These are phyloP conservation scores for Daedaleopsis nitida DNA, from an alignment of 768 basidiomycete genomes.

Conservation along the genomic window DNA sequence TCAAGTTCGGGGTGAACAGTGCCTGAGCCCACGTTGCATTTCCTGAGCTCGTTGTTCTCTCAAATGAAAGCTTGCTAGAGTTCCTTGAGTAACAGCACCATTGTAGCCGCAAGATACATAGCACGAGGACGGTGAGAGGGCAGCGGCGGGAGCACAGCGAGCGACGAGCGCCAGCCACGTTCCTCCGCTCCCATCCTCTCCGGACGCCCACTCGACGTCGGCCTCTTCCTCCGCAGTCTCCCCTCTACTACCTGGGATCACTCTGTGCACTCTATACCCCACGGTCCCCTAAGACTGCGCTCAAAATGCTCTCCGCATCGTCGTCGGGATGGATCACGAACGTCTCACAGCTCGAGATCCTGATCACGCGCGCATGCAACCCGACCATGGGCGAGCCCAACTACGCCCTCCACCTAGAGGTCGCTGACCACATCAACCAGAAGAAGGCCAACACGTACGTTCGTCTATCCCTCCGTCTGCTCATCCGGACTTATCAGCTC, in stretches of 20 bases:
- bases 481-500: background rate
- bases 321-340: conserved; percentile 15
- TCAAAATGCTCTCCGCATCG: conserved; percentile 7
- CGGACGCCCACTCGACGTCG: conserved; percentile 4
- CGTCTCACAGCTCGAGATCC: conserved; percentile 41
- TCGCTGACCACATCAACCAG: conserved; percentile 88
- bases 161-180: background rate
- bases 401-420: conserved; percentile 88
- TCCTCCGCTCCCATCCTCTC: background rate
- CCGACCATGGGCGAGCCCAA: conserved; percentile 87
- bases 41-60: too few species aligned
- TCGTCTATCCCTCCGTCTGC: background rate
- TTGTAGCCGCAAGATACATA: too few species aligned
- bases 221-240: conserved; percentile 1
- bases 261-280: background rate
- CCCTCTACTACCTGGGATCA: background rate
- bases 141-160: background rate
- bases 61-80: too few species aligned
- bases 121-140: too few species aligned
- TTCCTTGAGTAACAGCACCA: too few species aligned
- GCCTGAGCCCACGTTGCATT: too few species aligned
- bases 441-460: conserved; percentile 97
- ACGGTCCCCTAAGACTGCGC: background rate
- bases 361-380: conserved; percentile 84
- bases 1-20: too few species aligned